Conservation (phyloP, 1,139 yeast species). For the Magnusiomyces fungicola region DNA sequence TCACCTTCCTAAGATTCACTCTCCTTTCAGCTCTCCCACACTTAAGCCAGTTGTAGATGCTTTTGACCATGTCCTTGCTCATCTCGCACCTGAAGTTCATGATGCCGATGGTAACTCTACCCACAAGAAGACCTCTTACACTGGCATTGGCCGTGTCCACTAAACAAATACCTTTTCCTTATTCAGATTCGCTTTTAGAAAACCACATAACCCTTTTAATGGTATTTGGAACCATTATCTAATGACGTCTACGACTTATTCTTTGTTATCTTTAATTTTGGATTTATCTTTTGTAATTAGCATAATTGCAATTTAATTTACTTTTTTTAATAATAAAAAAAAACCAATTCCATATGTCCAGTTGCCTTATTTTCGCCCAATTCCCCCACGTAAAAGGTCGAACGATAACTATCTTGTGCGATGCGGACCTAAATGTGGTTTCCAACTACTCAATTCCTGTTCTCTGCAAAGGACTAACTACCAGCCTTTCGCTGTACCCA, state of each 20-base stretch:
- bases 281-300: neutral
- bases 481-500: too few relatives aligned
- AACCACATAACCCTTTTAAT: neutral
- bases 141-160: neutral
- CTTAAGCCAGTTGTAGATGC: neutral
- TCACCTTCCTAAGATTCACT: neutral
- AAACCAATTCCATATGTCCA: neutral
- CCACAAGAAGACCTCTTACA: neutral
- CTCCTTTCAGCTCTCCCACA: neutral
- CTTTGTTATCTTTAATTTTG: neutral
- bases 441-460: too few relatives aligned
- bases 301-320: neutral
- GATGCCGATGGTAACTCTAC: neutral
- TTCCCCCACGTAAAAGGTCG: too few relatives aligned
- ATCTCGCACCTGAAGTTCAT: neutral
- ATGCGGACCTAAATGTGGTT: too few relatives aligned
- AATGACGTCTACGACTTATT: neutral
- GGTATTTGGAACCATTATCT: neutral
- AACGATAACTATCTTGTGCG: too few relatives aligned
- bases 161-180: neutral
- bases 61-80: neutral
- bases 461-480: too few relatives aligned
- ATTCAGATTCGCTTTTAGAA: neutral
- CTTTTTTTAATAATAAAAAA: neutral
- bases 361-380: neutral